phyloP scores from a whole-genome alignment of 1,284 basidiomycete genomes.

The Xerocomus amazonicus region DNA sequence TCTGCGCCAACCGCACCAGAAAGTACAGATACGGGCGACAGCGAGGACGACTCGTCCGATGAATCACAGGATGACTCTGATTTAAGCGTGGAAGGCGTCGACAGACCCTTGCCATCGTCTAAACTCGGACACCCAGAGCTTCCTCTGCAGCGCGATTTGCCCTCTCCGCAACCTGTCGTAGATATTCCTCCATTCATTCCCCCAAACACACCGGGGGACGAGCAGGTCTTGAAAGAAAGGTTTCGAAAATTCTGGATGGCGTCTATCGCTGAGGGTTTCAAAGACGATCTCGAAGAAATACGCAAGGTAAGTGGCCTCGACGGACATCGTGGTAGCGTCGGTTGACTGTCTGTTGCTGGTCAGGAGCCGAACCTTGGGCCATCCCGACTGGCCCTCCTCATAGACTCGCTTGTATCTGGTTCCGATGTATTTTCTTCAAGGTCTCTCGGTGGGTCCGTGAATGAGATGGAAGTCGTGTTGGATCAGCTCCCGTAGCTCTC shows the following conservation, averaged over 20 bases:
- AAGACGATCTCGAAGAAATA: conserved; percentile 72
- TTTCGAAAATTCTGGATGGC: conserved; percentile 82
- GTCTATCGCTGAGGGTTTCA: conserved; percentile 72
- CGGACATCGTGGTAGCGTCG: not conserved
- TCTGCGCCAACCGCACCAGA: conserved; percentile 1
- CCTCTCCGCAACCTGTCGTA: conserved; percentile 43
- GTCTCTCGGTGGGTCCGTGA: conserved; percentile 31
- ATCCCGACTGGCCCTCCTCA: conserved; percentile 62
- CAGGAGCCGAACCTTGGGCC: conserved; percentile 71
- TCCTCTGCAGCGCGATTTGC: conserved; percentile 31
- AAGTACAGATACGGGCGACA: conserved; percentile 1
- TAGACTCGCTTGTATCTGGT: conserved; percentile 75
- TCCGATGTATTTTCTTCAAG: conserved; percentile 62
- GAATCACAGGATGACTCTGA: conserved; percentile 10
- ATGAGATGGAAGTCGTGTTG: conserved; percentile 52
- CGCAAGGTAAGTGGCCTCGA: conserved; percentile 47
- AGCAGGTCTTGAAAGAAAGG: conserved; percentile 54
- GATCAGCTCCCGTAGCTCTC: conserved; percentile 16
- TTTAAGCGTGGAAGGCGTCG: conserved; percentile 17
- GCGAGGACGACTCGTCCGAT: conserved; percentile 22
- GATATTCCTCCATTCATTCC: conserved; percentile 53
- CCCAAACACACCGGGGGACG: conserved; percentile 37
- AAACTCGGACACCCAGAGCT: conserved; percentile 6
- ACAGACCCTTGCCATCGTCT: conserved; percentile 4
- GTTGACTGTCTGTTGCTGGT: not conserved